Conservation (phyloP, 257 asterid genomes). For the Nicotiana tomentosiformis region DNA sequence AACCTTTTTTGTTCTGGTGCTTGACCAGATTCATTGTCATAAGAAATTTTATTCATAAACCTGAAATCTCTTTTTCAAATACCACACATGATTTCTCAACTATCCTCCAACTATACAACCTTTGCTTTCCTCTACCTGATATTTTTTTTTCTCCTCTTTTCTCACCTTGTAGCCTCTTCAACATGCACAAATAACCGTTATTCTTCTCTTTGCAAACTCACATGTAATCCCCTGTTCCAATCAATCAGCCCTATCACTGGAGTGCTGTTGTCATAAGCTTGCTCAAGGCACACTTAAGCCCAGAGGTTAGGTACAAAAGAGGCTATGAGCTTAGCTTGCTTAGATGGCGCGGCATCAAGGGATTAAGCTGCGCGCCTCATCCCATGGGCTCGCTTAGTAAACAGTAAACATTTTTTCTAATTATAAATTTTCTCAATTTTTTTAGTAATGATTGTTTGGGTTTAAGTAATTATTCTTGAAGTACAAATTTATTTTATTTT, state of each 20-base stretch:
- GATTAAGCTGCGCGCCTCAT: neutral
- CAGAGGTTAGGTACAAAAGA: neutral
- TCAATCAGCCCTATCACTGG: neutral
- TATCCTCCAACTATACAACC: neutral
- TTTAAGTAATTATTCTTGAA: neutral
- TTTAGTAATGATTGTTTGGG: neutral
- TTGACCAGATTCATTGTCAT: neutral
- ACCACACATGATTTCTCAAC: neutral
- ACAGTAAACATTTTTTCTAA: neutral
- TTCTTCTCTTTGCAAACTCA: neutral
- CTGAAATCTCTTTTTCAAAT: neutral
- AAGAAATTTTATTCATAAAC: neutral
- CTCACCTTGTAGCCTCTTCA: too few relatives aligned
- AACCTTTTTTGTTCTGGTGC: neutral
- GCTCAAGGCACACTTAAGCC: neutral
- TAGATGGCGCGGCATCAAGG: neutral
- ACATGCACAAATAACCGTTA: neutral
- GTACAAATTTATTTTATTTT: neutral
- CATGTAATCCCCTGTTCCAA: neutral
- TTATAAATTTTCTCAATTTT: neutral
- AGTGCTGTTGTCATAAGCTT: neutral
- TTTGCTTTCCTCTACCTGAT: neutral
- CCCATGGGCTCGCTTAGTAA: neutral
- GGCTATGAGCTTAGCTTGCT: neutral
- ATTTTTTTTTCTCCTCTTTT: neutral